Conservation (phyloP, 2,329 filamentous ascomycete species). For the Aspergillus terreus region DNA sequence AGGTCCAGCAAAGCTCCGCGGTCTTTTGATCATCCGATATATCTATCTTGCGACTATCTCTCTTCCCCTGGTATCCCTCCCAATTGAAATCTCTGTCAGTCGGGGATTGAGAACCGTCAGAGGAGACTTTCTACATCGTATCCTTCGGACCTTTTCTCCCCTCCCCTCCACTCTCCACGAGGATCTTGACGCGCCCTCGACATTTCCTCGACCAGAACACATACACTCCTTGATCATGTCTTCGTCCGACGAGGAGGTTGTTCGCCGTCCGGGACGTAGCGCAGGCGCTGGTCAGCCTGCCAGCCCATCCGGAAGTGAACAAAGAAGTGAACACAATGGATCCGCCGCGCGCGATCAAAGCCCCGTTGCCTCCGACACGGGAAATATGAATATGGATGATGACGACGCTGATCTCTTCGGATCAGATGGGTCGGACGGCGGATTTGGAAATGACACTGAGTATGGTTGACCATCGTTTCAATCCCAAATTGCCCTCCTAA, state of each 20-base stretch:
- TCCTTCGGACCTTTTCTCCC: neutral
- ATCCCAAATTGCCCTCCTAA: slow-evolving; percentile 11
- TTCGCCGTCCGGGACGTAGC: slow-evolving; percentile 32
- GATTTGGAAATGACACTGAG: slow-evolving; percentile 30
- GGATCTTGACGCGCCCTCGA: neutral
- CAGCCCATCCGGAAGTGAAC: slow-evolving; percentile 21
- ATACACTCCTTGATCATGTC: slow-evolving; percentile 24
- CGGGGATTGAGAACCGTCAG: neutral
- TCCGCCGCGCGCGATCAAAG: slow-evolving; percentile 17
- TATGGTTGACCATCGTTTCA: slow-evolving; percentile 15
- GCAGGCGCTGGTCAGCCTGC: slow-evolving; percentile 18
- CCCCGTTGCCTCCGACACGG: slow-evolving; percentile 25
- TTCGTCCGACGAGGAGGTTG: slow-evolving; percentile 36
- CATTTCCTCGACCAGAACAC: neutral
- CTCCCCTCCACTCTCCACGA: neutral
- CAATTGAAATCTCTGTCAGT: neutral
- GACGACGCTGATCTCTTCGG: slow-evolving; percentile 45
- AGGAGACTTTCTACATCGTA: neutral
- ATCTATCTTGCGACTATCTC: neutral
- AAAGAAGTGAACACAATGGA: slow-evolving; percentile 21
- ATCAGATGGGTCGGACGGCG: slow-evolving; percentile 42
- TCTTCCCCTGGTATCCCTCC: neutral
- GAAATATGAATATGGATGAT: slow-evolving; percentile 32
- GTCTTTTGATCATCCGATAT: neutral
- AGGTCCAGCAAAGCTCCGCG: slow-evolving; percentile 5